Percentiles rank a stretch among this genome's conserved stretches.
Conservation (phyloP, 352 stramenopile species). For the Plasmopara halstedii region DNA sequence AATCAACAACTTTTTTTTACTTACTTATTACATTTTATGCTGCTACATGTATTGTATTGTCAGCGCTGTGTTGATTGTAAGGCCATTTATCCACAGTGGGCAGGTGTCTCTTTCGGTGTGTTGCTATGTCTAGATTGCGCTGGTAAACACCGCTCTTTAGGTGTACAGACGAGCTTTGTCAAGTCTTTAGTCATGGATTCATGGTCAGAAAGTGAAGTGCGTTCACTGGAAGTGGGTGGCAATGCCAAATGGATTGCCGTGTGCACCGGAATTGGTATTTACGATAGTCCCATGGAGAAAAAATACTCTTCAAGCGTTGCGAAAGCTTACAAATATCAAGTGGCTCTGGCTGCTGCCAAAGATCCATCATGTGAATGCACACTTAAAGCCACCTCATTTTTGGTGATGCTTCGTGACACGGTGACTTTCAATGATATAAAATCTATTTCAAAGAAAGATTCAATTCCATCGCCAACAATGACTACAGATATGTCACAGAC, state of each 20-base stretch:
- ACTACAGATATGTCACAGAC: not conserved
- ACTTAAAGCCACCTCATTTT: slow-evolving; percentile 50
- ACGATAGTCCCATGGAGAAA: slow-evolving; percentile 34
- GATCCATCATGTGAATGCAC: slow-evolving; percentile 11
- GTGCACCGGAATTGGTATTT: slow-evolving; percentile 39
- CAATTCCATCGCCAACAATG: slow-evolving; percentile 3
- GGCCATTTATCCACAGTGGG: slow-evolving; percentile 71
- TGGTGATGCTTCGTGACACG: slow-evolving; percentile 27
- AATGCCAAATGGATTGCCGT: slow-evolving; percentile 80
- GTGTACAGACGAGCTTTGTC: slow-evolving; percentile 75
- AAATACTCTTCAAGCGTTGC: slow-evolving; percentile 68
- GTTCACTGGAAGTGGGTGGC: slow-evolving; percentile 54
- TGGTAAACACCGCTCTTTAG: slow-evolving; percentile 71
- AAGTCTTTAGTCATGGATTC: slow-evolving; percentile 78
- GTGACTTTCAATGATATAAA: slow-evolving; percentile 6
- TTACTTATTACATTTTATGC: not conserved
- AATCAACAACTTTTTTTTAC: not conserved
- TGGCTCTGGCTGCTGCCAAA: slow-evolving; percentile 20
- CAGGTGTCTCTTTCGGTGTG: slow-evolving; percentile 75
- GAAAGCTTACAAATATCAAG: slow-evolving; percentile 44
- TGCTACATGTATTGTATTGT: not conserved
- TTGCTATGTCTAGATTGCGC: slow-evolving; percentile 72
- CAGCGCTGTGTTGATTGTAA: slow-evolving; percentile 81
- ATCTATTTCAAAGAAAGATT: slow-evolving; percentile 6
- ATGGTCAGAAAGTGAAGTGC: slow-evolving; percentile 47